Percentiles rank a stretch among this genome's conserved stretches.
Evolutionary conservation across 2,329 filamentous ascomycete genomes (phyloP).

Genomic region (Geosmithia morbida): DNA sequence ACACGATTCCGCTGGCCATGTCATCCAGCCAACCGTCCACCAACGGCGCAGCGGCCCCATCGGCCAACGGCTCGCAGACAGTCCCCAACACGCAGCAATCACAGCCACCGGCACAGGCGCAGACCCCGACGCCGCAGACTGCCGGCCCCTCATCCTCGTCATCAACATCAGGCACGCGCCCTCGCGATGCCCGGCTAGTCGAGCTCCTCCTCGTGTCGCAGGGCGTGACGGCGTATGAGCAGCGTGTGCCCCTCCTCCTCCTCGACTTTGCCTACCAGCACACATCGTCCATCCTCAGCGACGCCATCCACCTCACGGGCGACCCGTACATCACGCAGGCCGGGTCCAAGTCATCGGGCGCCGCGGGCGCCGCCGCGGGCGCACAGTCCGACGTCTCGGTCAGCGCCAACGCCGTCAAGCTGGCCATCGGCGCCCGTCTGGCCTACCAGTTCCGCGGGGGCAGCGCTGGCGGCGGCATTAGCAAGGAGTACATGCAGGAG

Average conservation of each 20-base stretch:
- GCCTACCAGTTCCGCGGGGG: conserved; percentile 53
- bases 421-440: conserved; percentile 57
- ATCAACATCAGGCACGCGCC: conserved; percentile 36
- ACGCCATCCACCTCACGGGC: conserved; percentile 53
- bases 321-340: conserved; percentile 53
- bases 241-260: conserved; percentile 67
- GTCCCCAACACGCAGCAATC: conserved; percentile 18
- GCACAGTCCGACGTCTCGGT: conserved; percentile 41
- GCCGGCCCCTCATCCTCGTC: conserved; percentile 11
- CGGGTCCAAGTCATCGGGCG: conserved; percentile 33
- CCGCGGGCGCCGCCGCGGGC: conserved; percentile 31
- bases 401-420: conserved; percentile 50
- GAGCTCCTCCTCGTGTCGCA: conserved; percentile 68
- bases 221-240: conserved; percentile 67
- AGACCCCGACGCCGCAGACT: conserved; percentile 8
- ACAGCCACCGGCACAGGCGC: conserved; percentile 12
- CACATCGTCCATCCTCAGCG: conserved; percentile 55
- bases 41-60: conserved; percentile 32
- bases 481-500: conserved; percentile 65
- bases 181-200: conserved; percentile 65
- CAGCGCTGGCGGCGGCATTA: conserved; percentile 36
- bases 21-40: conserved; percentile 29
- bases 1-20: conserved; percentile 9
- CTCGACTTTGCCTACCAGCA: conserved; percentile 81
- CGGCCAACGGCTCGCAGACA: conserved; percentile 21